Conservation (phyloP, 2,329 filamentous ascomycete genomes). For the Fusarium sp. region DNA sequence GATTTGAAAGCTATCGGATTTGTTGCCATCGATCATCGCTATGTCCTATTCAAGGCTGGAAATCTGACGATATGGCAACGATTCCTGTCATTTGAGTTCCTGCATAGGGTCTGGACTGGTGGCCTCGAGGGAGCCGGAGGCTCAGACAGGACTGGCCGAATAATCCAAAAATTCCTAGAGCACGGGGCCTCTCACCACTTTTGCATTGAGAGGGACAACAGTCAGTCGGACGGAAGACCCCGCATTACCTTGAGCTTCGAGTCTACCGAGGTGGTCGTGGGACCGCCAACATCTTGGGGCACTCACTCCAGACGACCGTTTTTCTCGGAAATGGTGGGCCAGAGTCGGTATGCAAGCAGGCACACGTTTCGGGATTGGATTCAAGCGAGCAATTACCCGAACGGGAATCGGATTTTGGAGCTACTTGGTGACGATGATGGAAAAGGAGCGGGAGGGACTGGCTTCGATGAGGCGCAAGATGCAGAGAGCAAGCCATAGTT, state of each 20-base stretch:
- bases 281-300: rapidly evolving
- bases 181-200: neutral
- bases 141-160: neutral
- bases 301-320: neutral
- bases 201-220: neutral
- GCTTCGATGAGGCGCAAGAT: neutral
- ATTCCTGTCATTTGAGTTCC: neutral
- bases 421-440: neutral
- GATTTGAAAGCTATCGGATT: neutral
- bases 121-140: no score
- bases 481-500: no score
- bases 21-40: rapidly evolving
- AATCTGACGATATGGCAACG: neutral
- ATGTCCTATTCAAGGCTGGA: neutral
- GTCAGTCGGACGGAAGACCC: neutral
- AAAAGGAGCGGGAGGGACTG: neutral
- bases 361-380: neutral
- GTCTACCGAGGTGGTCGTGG: neutral
- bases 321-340: neutral
- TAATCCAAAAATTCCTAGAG: neutral
- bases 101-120: neutral
- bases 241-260: neutral
- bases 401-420: neutral
- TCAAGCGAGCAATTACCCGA: neutral
- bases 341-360: neutral